Conservation (phyloP, 2,329 filamentous ascomycete genomes). For the Trichoderma breve region DNA sequence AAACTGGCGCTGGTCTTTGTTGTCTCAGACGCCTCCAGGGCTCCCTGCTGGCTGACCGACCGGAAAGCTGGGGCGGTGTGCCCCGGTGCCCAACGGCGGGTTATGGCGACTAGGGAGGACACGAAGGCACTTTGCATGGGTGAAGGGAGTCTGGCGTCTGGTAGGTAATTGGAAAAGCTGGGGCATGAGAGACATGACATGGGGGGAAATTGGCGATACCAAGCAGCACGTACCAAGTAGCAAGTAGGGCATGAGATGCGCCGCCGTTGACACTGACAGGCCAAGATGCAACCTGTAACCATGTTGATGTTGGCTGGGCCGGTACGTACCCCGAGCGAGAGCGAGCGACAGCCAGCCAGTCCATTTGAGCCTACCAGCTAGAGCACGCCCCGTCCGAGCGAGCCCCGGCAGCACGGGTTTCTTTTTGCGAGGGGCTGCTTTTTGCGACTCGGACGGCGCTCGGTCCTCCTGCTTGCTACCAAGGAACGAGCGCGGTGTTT, state of each 20-base stretch:
- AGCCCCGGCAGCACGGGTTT: not conserved
- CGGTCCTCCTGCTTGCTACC: not conserved
- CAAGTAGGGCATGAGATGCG: not conserved
- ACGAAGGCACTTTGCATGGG: not conserved
- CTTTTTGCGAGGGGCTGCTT: not conserved
- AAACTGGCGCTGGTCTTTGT: not conserved
- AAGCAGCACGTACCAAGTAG: too few relatives aligned
- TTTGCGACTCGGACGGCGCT: not conserved
- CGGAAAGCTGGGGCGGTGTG: conserved; percentile 21
- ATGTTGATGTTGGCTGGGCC: not conserved
- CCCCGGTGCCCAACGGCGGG: conserved; percentile 18
- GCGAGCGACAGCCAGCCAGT: not conserved
- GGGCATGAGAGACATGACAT: not conserved
- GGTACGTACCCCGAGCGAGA: not conserved
- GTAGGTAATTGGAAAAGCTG: not conserved
- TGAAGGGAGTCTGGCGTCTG: not conserved
- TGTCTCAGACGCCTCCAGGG: not conserved
- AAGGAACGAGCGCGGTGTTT: not conserved
- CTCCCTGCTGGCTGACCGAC: conserved; percentile 8
- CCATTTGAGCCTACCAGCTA: not conserved
- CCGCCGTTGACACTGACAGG: not conserved
- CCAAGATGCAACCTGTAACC: conserved; percentile 4
- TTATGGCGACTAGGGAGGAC: not conserved
- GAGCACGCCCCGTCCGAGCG: not conserved
- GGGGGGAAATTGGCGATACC: not conserved